Evolutionary conservation across 2,329 filamentous ascomycete species (phyloP).

Genomic region (Aspergillus sp.): DNA sequence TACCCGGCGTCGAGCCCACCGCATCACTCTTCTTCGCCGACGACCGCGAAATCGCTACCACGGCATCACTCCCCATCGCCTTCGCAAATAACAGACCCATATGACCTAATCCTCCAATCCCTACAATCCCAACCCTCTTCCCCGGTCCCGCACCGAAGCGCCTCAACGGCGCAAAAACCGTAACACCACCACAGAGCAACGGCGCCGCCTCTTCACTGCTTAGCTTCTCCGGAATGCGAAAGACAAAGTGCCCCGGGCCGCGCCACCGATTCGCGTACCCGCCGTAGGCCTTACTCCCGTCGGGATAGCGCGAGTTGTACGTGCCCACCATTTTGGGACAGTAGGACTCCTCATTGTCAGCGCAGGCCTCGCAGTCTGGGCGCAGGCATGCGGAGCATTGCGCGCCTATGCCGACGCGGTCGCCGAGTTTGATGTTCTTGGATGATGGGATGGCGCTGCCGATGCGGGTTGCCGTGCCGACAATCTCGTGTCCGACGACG

Average conservation of each 20-base stretch:
- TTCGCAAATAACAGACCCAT: conserved; percentile 70
- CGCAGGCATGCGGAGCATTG: conserved; percentile 57
- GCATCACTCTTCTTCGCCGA: conserved; percentile 54
- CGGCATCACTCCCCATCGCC: conserved; percentile 66
- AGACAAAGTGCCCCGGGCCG: conserved; percentile 58
- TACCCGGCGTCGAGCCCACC: conserved; percentile 26
- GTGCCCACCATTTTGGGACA: conserved; percentile 39
- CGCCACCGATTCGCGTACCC: conserved; percentile 61
- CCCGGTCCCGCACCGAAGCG: conserved; percentile 68
- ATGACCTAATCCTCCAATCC: conserved; percentile 73
- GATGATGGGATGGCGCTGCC: conserved; percentile 43
- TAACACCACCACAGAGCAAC: conserved; percentile 76
- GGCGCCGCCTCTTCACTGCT: conserved; percentile 59
- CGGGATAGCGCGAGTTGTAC: conserved; percentile 36
- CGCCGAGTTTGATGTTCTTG: conserved; percentile 55
- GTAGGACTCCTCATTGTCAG: conserved; percentile 40
- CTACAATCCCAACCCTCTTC: conserved; percentile 69
- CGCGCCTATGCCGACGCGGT: conserved; percentile 64
- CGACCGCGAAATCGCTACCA: conserved; percentile 56
- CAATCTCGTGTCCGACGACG: conserved; percentile 65
- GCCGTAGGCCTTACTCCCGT: conserved; percentile 43
- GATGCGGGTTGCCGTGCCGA: conserved; percentile 58
- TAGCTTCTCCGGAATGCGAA: conserved; percentile 55
- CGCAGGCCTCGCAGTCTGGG: conserved; percentile 43
- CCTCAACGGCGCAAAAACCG: conserved; percentile 67